Conservation (phyloP, 148 eudicot species). For the Nepenthes gracilis region DNA sequence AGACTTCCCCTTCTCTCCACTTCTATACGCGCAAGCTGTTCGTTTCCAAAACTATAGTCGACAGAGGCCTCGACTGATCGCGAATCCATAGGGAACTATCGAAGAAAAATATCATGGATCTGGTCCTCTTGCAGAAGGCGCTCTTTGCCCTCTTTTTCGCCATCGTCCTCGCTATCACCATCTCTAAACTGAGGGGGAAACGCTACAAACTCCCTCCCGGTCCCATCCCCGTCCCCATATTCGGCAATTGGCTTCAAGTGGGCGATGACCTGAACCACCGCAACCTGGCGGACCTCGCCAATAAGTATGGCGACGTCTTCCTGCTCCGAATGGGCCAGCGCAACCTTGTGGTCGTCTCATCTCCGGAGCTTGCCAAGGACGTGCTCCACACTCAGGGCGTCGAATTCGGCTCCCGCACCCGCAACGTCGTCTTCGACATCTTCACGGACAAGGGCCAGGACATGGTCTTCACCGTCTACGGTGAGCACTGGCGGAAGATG, state of each 20-base stretch:
- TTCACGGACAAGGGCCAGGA: slow-evolving; percentile 81
- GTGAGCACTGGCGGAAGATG: slow-evolving; percentile 91
- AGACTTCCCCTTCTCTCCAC: no score
- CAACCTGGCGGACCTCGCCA: slow-evolving; percentile 41
- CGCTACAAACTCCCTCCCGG: slow-evolving; percentile 62
- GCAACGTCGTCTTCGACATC: slow-evolving; percentile 73
- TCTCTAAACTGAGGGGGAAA: slow-evolving; percentile 45
- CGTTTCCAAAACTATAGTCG: no score
- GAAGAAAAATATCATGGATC: slow-evolving; percentile 15
- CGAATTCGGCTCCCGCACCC: slow-evolving; percentile 64
- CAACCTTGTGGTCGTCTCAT: slow-evolving; percentile 56
- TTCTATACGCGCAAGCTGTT: no score
- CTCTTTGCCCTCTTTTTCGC: slow-evolving; percentile 42
- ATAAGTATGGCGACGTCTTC: slow-evolving; percentile 42
- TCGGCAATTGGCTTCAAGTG: slow-evolving; percentile 84
- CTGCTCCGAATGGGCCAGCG: slow-evolving; percentile 66
- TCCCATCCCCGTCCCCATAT: slow-evolving; percentile 53
- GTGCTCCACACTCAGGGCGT: slow-evolving; percentile 78
- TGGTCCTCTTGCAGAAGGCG: slow-evolving; percentile 45
- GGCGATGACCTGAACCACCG: slow-evolving; percentile 74
- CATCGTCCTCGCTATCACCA: slow-evolving; percentile 19
- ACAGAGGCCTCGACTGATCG: no score
- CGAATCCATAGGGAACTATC: no score
- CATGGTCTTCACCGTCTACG: slow-evolving; percentile 76
- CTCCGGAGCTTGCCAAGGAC: slow-evolving; percentile 60